Evolutionary conservation across 495 filamentous ascomycete genomes (phyloP).

Genomic region (Parachaetomium inaequale): DNA sequence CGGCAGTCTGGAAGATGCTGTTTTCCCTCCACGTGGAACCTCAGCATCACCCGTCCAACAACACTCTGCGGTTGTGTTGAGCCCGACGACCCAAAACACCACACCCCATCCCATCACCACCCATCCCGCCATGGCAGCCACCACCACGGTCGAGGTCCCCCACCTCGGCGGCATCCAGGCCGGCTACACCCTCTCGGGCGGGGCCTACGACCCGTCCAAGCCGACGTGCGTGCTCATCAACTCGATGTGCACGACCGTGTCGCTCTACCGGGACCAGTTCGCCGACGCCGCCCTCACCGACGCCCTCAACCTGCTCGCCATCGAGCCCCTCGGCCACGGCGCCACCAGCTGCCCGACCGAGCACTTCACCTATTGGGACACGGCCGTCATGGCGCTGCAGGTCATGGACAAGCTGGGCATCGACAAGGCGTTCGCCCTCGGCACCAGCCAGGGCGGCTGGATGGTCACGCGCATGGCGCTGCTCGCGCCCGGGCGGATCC

Average conservation of each 20-base stretch:
- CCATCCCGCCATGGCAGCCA: slow-evolving; percentile 25
- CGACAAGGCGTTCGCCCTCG: slow-evolving; percentile 53
- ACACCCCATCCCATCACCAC: neutral
- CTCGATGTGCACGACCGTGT: slow-evolving; percentile 53
- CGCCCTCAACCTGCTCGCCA: slow-evolving; percentile 50
- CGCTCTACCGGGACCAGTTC: slow-evolving; percentile 52
- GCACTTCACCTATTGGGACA: slow-evolving; percentile 56
- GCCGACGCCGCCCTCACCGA: slow-evolving; percentile 42
- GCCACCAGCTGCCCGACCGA: slow-evolving; percentile 39
- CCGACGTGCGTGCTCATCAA: slow-evolving; percentile 59
- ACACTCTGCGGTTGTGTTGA: too few relatives aligned
- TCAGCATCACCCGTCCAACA: neutral
- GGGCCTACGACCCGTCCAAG: slow-evolving; percentile 48
- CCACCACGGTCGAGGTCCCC: slow-evolving; percentile 44
- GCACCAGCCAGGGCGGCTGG: slow-evolving; percentile 63
- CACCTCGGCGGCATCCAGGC: slow-evolving; percentile 55
- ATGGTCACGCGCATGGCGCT: slow-evolving; percentile 58
- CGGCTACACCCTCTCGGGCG: slow-evolving; percentile 48
- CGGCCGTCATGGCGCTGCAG: slow-evolving; percentile 48
- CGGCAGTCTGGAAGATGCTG: too few relatives aligned
- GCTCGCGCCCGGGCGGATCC: slow-evolving; percentile 57
- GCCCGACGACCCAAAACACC: neutral
- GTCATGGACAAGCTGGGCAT: slow-evolving; percentile 51
- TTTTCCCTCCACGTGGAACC: neutral
- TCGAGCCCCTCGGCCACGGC: slow-evolving; percentile 57